Evolutionary conservation across 805 yeast genomes (phyloP).

Genomic region (Kuraishia hungarica): DNA sequence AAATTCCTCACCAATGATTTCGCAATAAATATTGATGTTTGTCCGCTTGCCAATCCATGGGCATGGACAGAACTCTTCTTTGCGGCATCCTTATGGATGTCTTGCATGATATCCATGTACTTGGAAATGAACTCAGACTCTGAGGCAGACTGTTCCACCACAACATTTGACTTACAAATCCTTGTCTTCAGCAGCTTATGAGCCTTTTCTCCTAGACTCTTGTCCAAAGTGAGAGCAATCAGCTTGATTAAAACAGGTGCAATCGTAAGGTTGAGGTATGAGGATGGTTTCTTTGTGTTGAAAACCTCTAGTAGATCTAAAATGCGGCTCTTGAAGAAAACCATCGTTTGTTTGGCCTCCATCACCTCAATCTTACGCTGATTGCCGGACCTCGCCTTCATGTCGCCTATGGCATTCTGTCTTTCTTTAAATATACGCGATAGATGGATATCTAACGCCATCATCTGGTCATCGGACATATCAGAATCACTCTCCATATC

Average conservation of each 20-base stretch:
- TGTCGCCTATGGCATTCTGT: conserved; percentile 47
- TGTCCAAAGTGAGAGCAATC: conserved; percentile 62
- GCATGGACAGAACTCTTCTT: conserved; percentile 35
- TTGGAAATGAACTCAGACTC: conserved; percentile 7
- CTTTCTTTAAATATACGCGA: conserved; percentile 81
- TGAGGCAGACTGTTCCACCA: neutral
- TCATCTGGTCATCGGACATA: conserved; percentile 95
- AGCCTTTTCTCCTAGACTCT: conserved; percentile 63
- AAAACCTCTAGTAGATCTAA: conserved; percentile 70
- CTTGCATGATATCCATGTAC: conserved; percentile 20
- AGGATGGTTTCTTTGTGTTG: conserved; percentile 34
- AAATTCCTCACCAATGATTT: conserved; percentile 39
- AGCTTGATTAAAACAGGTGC: conserved; percentile 50
- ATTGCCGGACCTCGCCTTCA: conserved; percentile 45
- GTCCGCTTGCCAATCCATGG: conserved; percentile 49
- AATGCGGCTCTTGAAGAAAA: conserved; percentile 68
- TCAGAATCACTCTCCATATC: conserved; percentile 59
- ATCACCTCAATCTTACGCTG: conserved; percentile 64
- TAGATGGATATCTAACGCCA: conserved; percentile 82
- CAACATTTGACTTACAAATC: conserved; percentile 38
- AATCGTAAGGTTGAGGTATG: conserved; percentile 31
- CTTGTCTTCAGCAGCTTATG: conserved; percentile 59
- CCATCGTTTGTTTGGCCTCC: conserved; percentile 73
- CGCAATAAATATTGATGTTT: conserved; percentile 56
- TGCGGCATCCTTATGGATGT: conserved; percentile 34